Evolutionary conservation across 2,329 filamentous ascomycete genomes (phyloP), one percentile per base, ranked within the genome.

Genomic region (Amylocarpus encephaloides): DNA sequence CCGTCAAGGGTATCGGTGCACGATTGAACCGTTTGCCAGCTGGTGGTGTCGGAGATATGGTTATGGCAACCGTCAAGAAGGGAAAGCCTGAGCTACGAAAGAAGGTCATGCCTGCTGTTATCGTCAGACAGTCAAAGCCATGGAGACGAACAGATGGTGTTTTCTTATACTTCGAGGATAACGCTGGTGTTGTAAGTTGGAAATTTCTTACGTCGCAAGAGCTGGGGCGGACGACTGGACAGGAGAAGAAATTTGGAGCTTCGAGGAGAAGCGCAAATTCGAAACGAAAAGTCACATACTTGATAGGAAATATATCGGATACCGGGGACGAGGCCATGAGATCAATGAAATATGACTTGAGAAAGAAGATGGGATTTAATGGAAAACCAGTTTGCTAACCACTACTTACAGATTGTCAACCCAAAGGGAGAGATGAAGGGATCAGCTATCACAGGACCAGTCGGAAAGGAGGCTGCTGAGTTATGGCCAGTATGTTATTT

Each of bases 391-490:
- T 49, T 19, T 51, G 63, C 73, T 77, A 63, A 78, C 65, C 18
- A 13, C 1, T 15, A 39, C 35, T 46, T 47, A 49, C 69, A 93
- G 88, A 98, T 98, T 70, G 93, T 98, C 82, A 98, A 98, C 83
- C 90, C 92, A 76, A 98, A 98, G 88, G 93, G 93, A 79, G 93
- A 98, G 81, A 98, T 98, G 93, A 98, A 98, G 87, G 93, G 93
- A 72, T 96, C 90, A 62, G 93, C 93, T 74, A 98, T 98, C 74
- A 98, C 93, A 67, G 93, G 93, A 67, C 93, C 93, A 67, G 92
- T 98, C 71, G 93, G 92, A 75, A 98, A 98, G 86, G 93, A 98
- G 80, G 93, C 93, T 73, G 93, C 93, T 74, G 93, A 98, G 80
- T 83, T 98, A 69, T 98, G 93, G 93, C 93, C 93, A 73, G 88